These are phyloP conservation scores for Mercurialis annua DNA, from an alignment of 345 rosid species.

Conservation along the genomic window DNA sequence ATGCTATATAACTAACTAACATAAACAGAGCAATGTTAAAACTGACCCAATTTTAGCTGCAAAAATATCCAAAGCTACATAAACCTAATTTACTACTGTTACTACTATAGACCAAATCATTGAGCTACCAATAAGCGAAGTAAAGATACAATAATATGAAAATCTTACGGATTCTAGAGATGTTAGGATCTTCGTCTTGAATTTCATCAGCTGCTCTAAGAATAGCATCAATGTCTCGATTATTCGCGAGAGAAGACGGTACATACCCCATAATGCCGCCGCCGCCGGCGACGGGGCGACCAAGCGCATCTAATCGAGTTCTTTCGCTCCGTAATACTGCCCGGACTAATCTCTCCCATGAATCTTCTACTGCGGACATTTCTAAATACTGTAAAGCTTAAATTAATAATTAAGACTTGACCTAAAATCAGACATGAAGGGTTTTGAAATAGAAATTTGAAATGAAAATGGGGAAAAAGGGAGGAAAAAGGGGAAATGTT, in stretches of 20 bases:
- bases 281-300: slow-evolving; percentile 56
- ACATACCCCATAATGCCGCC: slow-evolving; percentile 73
- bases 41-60: background rate
- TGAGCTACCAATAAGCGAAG: background rate
- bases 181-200: slow-evolving; percentile 82
- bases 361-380: slow-evolving; percentile 74
- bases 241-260: slow-evolving; percentile 83
- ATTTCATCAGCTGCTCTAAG: slow-evolving; percentile 94
- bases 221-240: slow-evolving; percentile 82
- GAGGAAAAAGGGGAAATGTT: too few relatives aligned
- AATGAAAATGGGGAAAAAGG: too few relatives aligned
- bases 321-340: slow-evolving; percentile 78
- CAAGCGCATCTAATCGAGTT: slow-evolving; percentile 45
- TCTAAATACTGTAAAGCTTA: slow-evolving; percentile 14
- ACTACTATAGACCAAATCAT: too few relatives aligned
- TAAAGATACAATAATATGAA: background rate
- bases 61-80: too few relatives aligned
- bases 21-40: too few relatives aligned
- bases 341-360: slow-evolving; percentile 85
- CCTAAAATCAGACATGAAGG: background rate
- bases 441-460: too few relatives aligned
- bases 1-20: too few relatives aligned
- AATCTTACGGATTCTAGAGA: slow-evolving; percentile 77
- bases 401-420: background rate
- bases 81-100: too few relatives aligned